Evolutionary conservation across 73 alveolate species (phyloP).

Genomic region (Paramecium primaurelia): DNA sequence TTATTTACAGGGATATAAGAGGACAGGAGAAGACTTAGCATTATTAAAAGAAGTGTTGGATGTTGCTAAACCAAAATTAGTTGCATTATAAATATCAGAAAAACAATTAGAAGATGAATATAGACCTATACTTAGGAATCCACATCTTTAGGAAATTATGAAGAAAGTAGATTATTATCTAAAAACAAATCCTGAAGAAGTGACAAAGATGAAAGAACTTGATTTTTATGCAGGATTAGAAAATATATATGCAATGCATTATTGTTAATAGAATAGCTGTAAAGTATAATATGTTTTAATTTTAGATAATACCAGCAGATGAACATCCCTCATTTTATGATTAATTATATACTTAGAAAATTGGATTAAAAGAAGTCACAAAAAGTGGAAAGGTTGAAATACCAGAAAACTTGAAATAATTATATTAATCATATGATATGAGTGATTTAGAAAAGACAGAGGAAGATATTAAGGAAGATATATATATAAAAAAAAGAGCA

Average conservation of each 20-base stretch:
- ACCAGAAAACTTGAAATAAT: conserved; percentile 35
- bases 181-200: conserved; percentile 56
- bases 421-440: conserved; percentile 26
- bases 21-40: conserved; percentile 34
- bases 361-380: conserved; percentile 25
- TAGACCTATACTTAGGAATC: conserved; percentile 51
- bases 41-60: conserved; percentile 42
- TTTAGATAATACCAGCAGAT: conserved; percentile 19
- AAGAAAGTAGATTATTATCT: conserved; percentile 47
- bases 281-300: neutral
- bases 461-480: conserved; percentile 40
- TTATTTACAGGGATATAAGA: conserved; percentile 46
- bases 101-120: conserved; percentile 31
- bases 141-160: conserved; percentile 42
- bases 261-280: conserved; percentile 52
- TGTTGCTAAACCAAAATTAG: conserved; percentile 57
- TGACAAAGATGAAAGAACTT: conserved; percentile 47
- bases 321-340: conserved; percentile 19
- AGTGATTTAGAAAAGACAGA: neutral
- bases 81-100: conserved; percentile 54
- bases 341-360: conserved; percentile 17
- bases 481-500: conserved; percentile 25
- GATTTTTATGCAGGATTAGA: conserved; percentile 54
- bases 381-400: neutral
- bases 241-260: conserved; percentile 54